Evolutionary conservation across 495 filamentous ascomycete species (phyloP), one percentile per base, ranked within the genome.

Genomic region (Trichoderma erinaceum): DNA sequence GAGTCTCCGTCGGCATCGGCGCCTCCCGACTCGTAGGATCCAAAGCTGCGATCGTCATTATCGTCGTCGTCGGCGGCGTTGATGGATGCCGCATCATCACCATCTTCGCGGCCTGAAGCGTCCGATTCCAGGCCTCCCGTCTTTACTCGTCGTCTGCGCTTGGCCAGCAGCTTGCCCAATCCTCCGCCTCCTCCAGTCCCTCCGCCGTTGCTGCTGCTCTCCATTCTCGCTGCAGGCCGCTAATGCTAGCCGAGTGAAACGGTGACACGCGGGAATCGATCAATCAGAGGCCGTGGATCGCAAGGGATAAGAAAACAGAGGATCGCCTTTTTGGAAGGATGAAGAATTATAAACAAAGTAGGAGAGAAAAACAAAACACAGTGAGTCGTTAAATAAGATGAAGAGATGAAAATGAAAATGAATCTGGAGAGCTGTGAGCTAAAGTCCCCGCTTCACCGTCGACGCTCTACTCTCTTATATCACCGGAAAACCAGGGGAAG

Each of bases 81-180:
- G 61, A 71, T 69, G 11, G 75, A 69, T 67, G 71, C 67, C 50
- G 73, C 75, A 48, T 68, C 73, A 58, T 70, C 68, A 50, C 69
- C 16, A 5, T 66, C 23, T 46, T 48, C 65, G 8, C 65, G 65
- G 3, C 41, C 65, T 7, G 56, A 61, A 2, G 56, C 56, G 71
- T 70, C 77, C 69, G 74, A 78, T 70, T 61, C 56, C 8, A 13
- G 56, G 56, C 23, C 56, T 75, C 75, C 75, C 70, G 79, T 73
- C 69, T 73, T 69, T 67, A 74, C 76, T 67, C 78, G 81, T 72
- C 75, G 83, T 70, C 78, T 79, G 58, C 79, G 78, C 71, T 79
- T 82, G 38, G 80, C 78, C 44, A 85, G 69, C 38, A 84, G 78
- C 75, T 85, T 85, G 43, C 73, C 78, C 56, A 84, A 75, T 8